These are phyloP conservation scores for Candida ortonii DNA, from an alignment of 805 yeast species.

Conservation along the genomic window DNA sequence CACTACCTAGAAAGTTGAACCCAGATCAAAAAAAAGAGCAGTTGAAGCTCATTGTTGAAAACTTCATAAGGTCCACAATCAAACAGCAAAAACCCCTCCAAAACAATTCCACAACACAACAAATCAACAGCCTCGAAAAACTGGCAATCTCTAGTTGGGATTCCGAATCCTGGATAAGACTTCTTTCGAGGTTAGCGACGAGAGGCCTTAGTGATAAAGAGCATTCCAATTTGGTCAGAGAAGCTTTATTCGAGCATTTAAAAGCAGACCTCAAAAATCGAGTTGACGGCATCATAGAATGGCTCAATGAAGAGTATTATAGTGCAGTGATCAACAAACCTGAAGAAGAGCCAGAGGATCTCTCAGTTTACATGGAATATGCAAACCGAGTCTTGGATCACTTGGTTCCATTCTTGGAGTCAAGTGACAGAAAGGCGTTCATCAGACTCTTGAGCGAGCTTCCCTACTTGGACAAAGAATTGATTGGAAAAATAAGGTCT, in stretches of 20 bases:
- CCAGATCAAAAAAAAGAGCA: conserved; percentile 56
- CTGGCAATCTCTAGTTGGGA: conserved; percentile 51
- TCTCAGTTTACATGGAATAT: conserved; percentile 58
- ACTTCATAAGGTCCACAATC: conserved; percentile 50
- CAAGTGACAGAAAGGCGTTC: conserved; percentile 74
- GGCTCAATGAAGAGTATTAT: conserved; percentile 91
- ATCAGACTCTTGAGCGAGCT: conserved; percentile 83
- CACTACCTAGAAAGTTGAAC: conserved; percentile 54
- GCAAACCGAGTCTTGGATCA: conserved; percentile 70
- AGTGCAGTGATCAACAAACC: conserved; percentile 50
- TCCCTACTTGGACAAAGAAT: conserved; percentile 64
- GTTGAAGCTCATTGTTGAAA: conserved; percentile 53
- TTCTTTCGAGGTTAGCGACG: conserved; percentile 75
- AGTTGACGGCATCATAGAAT: conserved; percentile 74
- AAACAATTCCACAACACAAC: conserved; percentile 14
- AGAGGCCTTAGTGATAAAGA: conserved; percentile 62
- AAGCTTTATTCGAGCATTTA: conserved; percentile 68
- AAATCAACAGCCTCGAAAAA: conserved; percentile 44
- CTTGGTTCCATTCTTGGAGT: conserved; percentile 79
- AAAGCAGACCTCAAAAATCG: conserved; percentile 68
- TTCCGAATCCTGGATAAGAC: conserved; percentile 70
- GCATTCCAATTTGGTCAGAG: conserved; percentile 62
- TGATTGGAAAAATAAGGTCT: conserved; percentile 65
- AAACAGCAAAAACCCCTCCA: conserved; percentile 25
- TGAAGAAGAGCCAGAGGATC: conserved; percentile 19